Evolutionary conservation across 352 stramenopile species (phyloP), one percentile per base, ranked within the genome.

Genomic region (Pythium dissimile): DNA sequence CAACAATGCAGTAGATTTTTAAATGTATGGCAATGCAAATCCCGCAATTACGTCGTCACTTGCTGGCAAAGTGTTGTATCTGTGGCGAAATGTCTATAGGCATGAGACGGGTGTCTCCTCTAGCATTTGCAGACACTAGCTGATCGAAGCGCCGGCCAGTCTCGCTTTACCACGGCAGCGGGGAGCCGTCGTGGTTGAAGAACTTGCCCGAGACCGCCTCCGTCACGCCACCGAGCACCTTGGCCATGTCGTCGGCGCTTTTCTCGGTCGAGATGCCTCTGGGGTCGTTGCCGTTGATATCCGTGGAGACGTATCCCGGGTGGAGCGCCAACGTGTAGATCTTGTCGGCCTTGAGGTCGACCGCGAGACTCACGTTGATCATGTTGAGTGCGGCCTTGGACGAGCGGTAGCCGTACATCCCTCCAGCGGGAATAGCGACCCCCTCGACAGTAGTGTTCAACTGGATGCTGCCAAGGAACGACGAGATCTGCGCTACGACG

Each of bases 301-400:
- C 31, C 8, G 8, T 37, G 8, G 8, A 13, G 31, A 37, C 31
- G 31, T 37, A 37, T 8, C 76, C 76, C 7, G 76, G 73, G 27
- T 83, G 66, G 13, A 80, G 26, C 20, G 76, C 58, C 7, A 84
- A 28, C 3, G 64, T 49, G 2, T 42, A 44, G 37, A 86, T 76
- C 9, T 69, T 75, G 38, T 77, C 54, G 9, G 48, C 30, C 46
- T 73, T 62, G 2, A 84, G 59, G 30, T 86, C 74, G 4, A 71
- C 44, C 6, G 71, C 55, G 28, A 86, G 35, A 21, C 32, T 63
- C 37, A 62, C 55, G 44, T 67, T 80, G 32, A 84, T 31, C 65
- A 77, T 84, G 61, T 92, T 92, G n/a, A 86, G 52, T 6, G 77
- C 82, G 0, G 76, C 41, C 48, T 89, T 88, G 24, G 71, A 84